Percentiles rank a stretch among this genome's conserved stretches.
These are phyloP conservation scores for Hibiscus mutabilis DNA, from an alignment of 345 rosid genomes.

Conservation along the genomic window DNA sequence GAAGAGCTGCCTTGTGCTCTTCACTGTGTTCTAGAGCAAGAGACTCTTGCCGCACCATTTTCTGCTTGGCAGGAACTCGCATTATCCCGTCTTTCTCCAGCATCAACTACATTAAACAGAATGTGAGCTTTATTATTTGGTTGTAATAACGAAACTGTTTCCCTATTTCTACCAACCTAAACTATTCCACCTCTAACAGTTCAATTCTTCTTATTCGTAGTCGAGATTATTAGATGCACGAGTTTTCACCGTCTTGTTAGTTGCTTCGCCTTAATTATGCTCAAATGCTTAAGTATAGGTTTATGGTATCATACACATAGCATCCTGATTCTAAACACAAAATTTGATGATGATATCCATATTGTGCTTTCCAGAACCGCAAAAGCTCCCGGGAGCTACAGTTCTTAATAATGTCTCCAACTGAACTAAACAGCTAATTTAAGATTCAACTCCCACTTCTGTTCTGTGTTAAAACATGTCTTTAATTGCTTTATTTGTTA, in stretches of 20 bases:
- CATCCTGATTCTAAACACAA: not conserved
- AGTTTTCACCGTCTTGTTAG: not conserved
- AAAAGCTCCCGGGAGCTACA: not conserved
- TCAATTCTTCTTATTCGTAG: too few species aligned
- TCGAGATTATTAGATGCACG: not conserved
- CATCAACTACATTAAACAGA: conserved; percentile 49
- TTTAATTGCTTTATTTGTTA: not conserved
- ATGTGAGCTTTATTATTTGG: not conserved
- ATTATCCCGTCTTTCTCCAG: conserved; percentile 59
- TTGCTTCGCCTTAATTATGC: not conserved
- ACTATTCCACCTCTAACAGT: not conserved
- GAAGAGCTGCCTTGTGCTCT: conserved; percentile 79
- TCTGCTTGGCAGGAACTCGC: conserved; percentile 72
- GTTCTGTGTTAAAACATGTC: not conserved
- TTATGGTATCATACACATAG: not conserved
- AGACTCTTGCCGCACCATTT: conserved; percentile 65
- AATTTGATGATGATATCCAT: not conserved
- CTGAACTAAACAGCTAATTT: not conserved
- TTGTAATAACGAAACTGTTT: not conserved
- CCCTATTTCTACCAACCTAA: not conserved
- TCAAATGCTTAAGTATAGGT: not conserved
- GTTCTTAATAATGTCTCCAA: not conserved
- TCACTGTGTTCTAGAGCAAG: conserved; percentile 65
- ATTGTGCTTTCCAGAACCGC: not conserved
- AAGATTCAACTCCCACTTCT: not conserved